phyloP scores from a whole-genome alignment of 1,284 basidiomycete species.

The Austroboletus niveus region DNA sequence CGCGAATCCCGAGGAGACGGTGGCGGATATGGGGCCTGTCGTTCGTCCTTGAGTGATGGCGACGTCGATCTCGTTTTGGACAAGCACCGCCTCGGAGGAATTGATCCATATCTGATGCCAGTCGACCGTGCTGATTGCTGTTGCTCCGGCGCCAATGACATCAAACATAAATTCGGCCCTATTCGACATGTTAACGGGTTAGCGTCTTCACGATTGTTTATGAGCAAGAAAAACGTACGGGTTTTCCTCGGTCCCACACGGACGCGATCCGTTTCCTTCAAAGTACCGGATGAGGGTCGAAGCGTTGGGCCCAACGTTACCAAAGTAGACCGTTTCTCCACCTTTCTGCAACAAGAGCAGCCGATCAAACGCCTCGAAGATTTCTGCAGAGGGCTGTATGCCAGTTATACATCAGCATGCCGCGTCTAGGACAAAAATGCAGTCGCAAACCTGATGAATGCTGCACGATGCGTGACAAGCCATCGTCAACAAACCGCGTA shows the following conservation, averaged over 20 bases:
- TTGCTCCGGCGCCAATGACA: slow-evolving; percentile 21
- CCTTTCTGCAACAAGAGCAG: slow-evolving; percentile 61
- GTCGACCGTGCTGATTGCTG: slow-evolving; percentile 42
- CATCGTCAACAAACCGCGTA: neutral
- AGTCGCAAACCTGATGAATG: slow-evolving; percentile 24
- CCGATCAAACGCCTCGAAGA: slow-evolving; percentile 61
- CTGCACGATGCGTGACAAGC: neutral
- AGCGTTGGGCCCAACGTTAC: slow-evolving; percentile 64
- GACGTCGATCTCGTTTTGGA: slow-evolving; percentile 38
- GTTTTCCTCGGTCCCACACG: slow-evolving; percentile 43
- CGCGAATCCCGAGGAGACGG: slow-evolving; percentile 49
- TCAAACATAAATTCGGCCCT: slow-evolving; percentile 73
- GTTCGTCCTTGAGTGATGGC: slow-evolving; percentile 40
- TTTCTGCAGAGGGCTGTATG: slow-evolving; percentile 58
- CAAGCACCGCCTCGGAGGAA: slow-evolving; percentile 36
- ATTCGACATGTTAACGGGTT: neutral
- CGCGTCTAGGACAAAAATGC: rapidly evolving
- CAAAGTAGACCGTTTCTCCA: slow-evolving; percentile 79
- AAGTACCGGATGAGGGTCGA: slow-evolving; percentile 67
- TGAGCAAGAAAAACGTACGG: slow-evolving; percentile 27
- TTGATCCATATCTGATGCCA: slow-evolving; percentile 48
- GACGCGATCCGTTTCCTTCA: slow-evolving; percentile 54
- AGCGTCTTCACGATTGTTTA: neutral
- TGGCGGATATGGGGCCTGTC: slow-evolving; percentile 32
- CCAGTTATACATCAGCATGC: slow-evolving; percentile 22